Base-by-base conservation (phyloP, 345 rosid genomes). In the Aurinia saxatilis region DNA sequence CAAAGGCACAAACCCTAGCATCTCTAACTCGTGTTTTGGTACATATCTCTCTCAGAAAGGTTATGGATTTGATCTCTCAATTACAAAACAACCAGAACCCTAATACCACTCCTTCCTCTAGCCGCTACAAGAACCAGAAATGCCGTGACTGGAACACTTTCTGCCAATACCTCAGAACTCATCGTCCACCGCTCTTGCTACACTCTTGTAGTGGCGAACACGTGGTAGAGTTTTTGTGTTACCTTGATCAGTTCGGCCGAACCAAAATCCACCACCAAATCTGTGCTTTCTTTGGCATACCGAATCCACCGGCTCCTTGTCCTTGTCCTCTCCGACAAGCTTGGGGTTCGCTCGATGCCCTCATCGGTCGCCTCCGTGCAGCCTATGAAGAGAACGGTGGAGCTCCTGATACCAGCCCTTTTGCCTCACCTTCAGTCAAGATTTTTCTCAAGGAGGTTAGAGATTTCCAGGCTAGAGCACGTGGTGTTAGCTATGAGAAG, bases 291-390 rank as follows among this genome's bases (percentile, higher is more conserved):
- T 90, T 86, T 57, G 96, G 96, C 12, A 63, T 90, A 16, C 83
- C 91, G 0, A 86, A 83, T 63, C 96, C 96, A 14, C 96, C 96
- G 0, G 89, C 86, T 1, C 95, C 96, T 9, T 89, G 96, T 57
- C 90, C 95, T 3, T 89, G 96, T 65, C 96, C 96, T 5, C 90
- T 89, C 52, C 78, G 95, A 1, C 96, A 89, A 63, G 96, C 96
- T 0, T 89, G 96, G 96, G 96, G 96, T n/a, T 86, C 95, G 78
- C 86, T 89, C 0, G 96, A 86, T 23, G 96, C 96, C 2, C 90
- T 90, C 57, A 86, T 90, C 23, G 96, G 95, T 18, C 84, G 96
- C 12, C 95, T 90, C 47, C 73, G 96, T 16, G 96, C 96, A 0
- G 96, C 96, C 1, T 86, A 77, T 31, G 96, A 90, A 70, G 96